Percentiles rank a stretch among this genome's conserved stretches.
These are phyloP conservation scores for Theileria orientalis DNA, from an alignment of 169 alveolate species.

Conservation along the genomic window DNA sequence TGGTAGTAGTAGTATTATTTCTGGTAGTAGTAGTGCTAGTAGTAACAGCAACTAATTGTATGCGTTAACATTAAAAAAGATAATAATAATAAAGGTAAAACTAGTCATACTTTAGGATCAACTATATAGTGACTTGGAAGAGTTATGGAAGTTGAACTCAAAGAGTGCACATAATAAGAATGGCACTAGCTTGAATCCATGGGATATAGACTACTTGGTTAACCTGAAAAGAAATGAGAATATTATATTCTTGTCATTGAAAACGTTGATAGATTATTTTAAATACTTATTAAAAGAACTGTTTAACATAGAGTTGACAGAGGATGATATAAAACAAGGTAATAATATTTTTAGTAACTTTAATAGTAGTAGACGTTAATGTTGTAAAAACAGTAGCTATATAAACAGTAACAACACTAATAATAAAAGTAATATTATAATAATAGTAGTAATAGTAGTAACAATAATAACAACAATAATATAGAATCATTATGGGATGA, in stretches of 20 bases:
- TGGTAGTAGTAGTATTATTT: no score
- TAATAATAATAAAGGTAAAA: no score
- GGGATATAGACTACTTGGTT: constrained; percentile 60
- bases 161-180: background rate
- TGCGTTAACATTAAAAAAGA: no score
- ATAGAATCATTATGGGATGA: constrained; percentile 50
- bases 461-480: background rate
- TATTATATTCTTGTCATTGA: constrained; percentile 7
- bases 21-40: no score
- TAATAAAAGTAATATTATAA: no score
- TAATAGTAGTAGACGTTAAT: no score
- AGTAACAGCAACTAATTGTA: background rate
- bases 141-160: constrained; percentile 1
- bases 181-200: no score
- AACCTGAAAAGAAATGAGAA: constrained; percentile 15
- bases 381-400: no score
- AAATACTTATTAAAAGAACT: constrained; percentile 22
- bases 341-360: no score
- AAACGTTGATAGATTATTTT: constrained; percentile 38
- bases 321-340: no score
- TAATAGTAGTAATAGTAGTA: constrained; percentile 12
- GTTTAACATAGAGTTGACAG: constrained; percentile 28
- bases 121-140: background rate
- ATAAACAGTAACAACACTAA: no score
- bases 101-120: background rate